Evolutionary conservation across 192 early-diverging fungal species (phyloP).

Genomic region (Dissophora globulifera): DNA sequence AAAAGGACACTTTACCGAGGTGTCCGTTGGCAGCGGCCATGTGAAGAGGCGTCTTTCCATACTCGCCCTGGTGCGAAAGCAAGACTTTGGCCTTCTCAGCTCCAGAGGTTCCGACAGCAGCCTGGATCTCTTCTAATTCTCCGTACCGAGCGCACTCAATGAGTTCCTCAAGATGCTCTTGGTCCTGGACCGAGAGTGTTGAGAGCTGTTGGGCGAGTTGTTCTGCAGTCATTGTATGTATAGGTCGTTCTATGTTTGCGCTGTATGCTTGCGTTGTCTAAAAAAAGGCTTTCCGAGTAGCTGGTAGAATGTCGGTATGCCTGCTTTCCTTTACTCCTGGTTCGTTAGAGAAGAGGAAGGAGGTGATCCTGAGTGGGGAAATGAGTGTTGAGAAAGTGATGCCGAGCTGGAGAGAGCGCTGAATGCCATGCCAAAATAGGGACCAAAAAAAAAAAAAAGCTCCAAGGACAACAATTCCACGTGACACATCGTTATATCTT

Average conservation of each 20-base stretch:
- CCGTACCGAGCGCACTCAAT: constrained; percentile 78
- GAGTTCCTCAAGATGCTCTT: constrained; percentile 64
- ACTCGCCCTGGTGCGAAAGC: constrained; percentile 58
- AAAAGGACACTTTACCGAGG: constrained; percentile 61
- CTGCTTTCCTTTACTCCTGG: too few relatives aligned
- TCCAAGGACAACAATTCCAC: too few relatives aligned
- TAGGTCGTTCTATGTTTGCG: too few relatives aligned
- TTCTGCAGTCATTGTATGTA: background rate
- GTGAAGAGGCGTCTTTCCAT: constrained; percentile 77
- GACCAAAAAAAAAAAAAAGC: too few relatives aligned
- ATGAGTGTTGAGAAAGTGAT: too few relatives aligned
- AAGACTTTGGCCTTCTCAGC: constrained; percentile 46
- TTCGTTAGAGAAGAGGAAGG: too few relatives aligned
- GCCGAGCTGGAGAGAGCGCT: too few relatives aligned
- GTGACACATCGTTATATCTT: too few relatives aligned
- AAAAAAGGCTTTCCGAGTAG: too few relatives aligned
- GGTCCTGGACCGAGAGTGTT: constrained; percentile 39
- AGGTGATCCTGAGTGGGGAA: too few relatives aligned
- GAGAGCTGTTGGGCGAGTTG: constrained; percentile 17
- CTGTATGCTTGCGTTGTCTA: background rate
- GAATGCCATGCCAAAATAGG: too few relatives aligned
- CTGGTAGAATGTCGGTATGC: too few relatives aligned
- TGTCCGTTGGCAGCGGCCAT: constrained; percentile 88
- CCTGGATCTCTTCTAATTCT: constrained; percentile 75
- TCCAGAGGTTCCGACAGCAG: constrained; percentile 48